Evolutionary conservation across 768 basidiomycete genomes (phyloP).

Genomic region (Lactifluus subvellereus): DNA sequence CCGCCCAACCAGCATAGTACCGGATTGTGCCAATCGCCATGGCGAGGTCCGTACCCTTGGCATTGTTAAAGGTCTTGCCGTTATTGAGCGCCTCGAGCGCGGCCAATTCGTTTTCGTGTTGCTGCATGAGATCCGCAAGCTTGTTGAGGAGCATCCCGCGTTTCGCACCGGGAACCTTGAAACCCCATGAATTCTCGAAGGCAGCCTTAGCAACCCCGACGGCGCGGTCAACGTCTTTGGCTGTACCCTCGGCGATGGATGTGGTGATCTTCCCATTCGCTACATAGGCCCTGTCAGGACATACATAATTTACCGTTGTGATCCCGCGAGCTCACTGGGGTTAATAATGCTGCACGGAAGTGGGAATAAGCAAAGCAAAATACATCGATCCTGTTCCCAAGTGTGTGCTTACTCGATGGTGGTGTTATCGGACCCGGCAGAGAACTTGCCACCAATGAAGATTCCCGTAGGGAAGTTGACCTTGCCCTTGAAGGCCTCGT

Average conservation of each 20-base stretch:
- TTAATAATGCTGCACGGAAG: constrained; percentile 46
- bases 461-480: constrained; percentile 55
- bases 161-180: constrained; percentile 45
- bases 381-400: background rate
- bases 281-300: constrained; percentile 2
- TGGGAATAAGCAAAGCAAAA: background rate
- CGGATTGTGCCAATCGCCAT: constrained; percentile 46
- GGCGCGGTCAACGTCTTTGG: constrained; percentile 71
- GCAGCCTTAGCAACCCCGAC: constrained; percentile 62
- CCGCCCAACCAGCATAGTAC: constrained; percentile 90
- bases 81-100: constrained; percentile 72
- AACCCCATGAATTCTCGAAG: constrained; percentile 63
- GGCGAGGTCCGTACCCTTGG: constrained; percentile 45
- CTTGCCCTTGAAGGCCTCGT: constrained; percentile 51
- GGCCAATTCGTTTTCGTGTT: constrained; percentile 55
- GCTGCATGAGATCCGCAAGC: constrained; percentile 60
- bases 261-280: constrained; percentile 56
- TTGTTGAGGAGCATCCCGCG: constrained; percentile 55
- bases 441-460: constrained; percentile 66
- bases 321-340: constrained; percentile 35
- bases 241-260: constrained; percentile 50
- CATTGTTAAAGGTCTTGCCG: constrained; percentile 49
- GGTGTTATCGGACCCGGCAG: constrained; percentile 48
- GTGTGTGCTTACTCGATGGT: constrained; percentile 59
- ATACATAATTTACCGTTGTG: background rate